A percentile compares a stretch with the other conserved stretches of the same genome.
These are phyloP conservation scores for Blastomyces silverae DNA, from an alignment of 2,329 filamentous ascomycete genomes.

Conservation along the genomic window DNA sequence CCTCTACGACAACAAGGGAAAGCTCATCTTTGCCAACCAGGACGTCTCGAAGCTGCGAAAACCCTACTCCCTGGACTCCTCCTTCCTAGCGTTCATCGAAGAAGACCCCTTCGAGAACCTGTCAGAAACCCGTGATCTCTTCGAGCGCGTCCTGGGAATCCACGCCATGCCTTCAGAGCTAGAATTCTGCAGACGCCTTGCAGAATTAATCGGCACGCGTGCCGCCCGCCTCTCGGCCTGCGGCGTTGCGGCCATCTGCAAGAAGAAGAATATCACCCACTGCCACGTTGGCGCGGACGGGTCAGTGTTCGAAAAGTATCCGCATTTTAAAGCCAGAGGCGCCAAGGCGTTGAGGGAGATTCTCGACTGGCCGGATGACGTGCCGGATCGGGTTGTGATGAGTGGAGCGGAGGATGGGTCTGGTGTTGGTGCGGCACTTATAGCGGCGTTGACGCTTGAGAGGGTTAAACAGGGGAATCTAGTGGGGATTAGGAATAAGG, in stretches of 20 bases:
- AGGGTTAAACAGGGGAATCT: conserved; percentile 54
- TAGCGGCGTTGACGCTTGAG: conserved; percentile 66
- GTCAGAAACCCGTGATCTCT: conserved; percentile 76
- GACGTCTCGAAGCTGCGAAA: conserved; percentile 74
- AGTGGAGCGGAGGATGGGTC: conserved; percentile 89
- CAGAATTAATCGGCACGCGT: conserved; percentile 90
- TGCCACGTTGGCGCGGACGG: conserved; percentile 97
- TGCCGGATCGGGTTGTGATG: conserved; percentile 81
- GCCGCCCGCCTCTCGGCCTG: conserved; percentile 89
- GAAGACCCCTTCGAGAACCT: conserved; percentile 96
- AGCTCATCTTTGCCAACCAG: conserved; percentile 74
- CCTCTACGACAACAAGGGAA: conserved; percentile 68
- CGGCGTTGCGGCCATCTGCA: conserved; percentile 92
- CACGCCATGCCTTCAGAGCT: conserved; percentile 68
- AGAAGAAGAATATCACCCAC: conserved; percentile 81
- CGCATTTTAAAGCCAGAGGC: conserved; percentile 90
- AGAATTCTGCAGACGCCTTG: conserved; percentile 78
- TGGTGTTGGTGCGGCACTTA: conserved; percentile 92
- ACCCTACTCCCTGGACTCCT: conserved; percentile 83
- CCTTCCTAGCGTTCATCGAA: conserved; percentile 88
- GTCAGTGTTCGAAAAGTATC: conserved; percentile 98
- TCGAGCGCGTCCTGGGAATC: conserved; percentile 68
- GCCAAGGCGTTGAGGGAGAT: conserved; percentile 89
- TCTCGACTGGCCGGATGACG: conserved; percentile 81
- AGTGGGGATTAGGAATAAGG: conserved; percentile 50